Conservation (phyloP, 805 yeast genomes). For the Candida odintsovae region DNA sequence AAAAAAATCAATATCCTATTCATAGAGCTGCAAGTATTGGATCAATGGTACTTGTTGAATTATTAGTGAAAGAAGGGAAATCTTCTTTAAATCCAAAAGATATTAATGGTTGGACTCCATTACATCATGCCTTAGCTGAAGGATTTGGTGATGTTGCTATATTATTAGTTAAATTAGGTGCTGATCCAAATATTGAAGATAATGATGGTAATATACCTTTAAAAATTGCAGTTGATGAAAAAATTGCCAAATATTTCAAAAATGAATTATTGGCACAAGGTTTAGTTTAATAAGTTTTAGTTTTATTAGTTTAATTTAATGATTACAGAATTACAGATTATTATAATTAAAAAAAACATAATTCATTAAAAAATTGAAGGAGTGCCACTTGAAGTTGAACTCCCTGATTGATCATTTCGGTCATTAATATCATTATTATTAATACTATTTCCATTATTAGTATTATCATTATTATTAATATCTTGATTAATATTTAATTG, state of each 20-base stretch:
- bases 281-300: slow-evolving; percentile 3
- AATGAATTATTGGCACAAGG: slow-evolving; percentile 9
- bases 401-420: not conserved
- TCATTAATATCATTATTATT: not conserved
- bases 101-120: slow-evolving; percentile 71
- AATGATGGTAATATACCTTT: slow-evolving; percentile 49
- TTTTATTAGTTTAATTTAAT: too few species aligned
- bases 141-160: slow-evolving; percentile 78
- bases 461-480: not conserved
- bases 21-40: slow-evolving; percentile 86
- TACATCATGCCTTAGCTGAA: slow-evolving; percentile 88
- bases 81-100: slow-evolving; percentile 70
- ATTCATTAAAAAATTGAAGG: not conserved
- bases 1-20: slow-evolving; percentile 56
- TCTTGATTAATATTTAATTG: not conserved
- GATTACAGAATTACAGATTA: too few species aligned
- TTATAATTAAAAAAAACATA: not conserved
- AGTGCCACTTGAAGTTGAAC: not conserved
- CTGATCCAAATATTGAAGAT: slow-evolving; percentile 45
- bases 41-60: slow-evolving; percentile 46
- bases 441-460: not conserved
- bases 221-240: slow-evolving; percentile 50
- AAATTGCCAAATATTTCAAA: slow-evolving; percentile 36
- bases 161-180: slow-evolving; percentile 57
- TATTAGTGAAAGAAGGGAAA: slow-evolving; percentile 45